Evolutionary conservation across 2,329 filamentous ascomycete species (phyloP), one percentile per base, ranked within the genome.

Genomic region (Ophiostoma triangulosporum): DNA sequence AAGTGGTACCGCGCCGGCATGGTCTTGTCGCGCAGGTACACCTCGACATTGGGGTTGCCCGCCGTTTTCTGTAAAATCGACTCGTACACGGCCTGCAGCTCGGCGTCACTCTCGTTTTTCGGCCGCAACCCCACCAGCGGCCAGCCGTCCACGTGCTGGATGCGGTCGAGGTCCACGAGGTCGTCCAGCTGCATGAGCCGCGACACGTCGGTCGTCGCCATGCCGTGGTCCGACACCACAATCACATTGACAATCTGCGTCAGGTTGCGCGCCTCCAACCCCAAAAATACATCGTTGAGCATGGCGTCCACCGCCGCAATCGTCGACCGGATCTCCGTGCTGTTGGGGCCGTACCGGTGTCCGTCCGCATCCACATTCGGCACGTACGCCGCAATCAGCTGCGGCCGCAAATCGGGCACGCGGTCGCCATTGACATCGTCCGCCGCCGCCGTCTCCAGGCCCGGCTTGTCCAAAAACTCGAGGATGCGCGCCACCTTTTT

Each of bases 1-100:
- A 98, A 98, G 66, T 97, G 91, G 68, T 93, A 98, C 27, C 88
- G 79, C 61, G 84, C 81, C 0, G 93, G 93, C 91, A 98, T 97
- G 62, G 93, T 80, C 35, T 83, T 76, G 62, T 91, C 86, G 48
- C 82, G 81, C 1, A 95, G 83, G 64, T 96, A 96, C 32, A 97
- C 84, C 36, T 96, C 86, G 56, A 95, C 81, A 56, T 83, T 83
- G 2, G 82, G 78, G 55, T 85, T 81, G 9, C 70, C 72, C 54
- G 75, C 73, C 1, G 78, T 73, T 58, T 82, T 77, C 52, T 74
- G 72, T 5, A 73, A 68, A 15, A 83, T 69, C 33, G 73, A 73
- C 8, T 81, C 70, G 66, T 95, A 84, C 0, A 97, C 72, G 0
- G 70, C 67, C 40, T 81, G 73, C 4, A 95, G 67, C 56, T 91